Percentiles rank a stretch among this genome's conserved stretches.
Conservation (phyloP, 495 filamentous ascomycete genomes). For the Aspergillus homomorphus region DNA sequence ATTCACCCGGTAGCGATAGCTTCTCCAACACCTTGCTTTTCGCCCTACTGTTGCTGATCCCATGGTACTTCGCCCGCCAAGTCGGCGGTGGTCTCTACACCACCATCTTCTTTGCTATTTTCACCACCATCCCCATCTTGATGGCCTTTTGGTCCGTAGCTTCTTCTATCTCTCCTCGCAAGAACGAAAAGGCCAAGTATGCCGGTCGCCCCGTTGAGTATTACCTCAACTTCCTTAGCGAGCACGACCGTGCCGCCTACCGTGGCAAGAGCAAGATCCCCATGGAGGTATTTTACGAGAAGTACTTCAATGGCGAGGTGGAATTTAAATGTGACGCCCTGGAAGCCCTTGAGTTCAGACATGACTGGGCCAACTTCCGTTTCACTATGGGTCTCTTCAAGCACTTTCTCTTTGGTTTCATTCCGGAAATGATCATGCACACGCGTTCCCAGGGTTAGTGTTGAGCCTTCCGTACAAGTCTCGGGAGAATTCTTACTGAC, state of each 20-base stretch:
- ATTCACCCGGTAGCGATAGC: constrained; percentile 52
- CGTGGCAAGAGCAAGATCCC: constrained; percentile 61
- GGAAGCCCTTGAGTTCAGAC: constrained; percentile 60
- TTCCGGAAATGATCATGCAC: constrained; percentile 67
- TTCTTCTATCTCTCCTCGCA: constrained; percentile 56
- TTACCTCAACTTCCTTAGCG: constrained; percentile 60
- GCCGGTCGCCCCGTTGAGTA: constrained; percentile 61
- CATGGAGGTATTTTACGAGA: constrained; percentile 65
- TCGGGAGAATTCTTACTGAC: constrained; percentile 9
- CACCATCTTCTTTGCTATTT: constrained; percentile 53
- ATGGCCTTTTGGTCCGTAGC: constrained; percentile 57
- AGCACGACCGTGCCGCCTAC: constrained; percentile 55
- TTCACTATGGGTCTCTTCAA: constrained; percentile 64
- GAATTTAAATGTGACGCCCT: constrained; percentile 63
- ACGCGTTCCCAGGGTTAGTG: constrained; percentile 62
- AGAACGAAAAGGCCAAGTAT: constrained; percentile 60
- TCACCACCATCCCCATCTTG: constrained; percentile 55
- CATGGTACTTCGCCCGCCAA: constrained; percentile 52
- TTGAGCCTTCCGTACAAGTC: not conserved
- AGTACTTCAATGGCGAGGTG: constrained; percentile 61
- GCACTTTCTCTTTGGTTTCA: constrained; percentile 66
- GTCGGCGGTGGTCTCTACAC: constrained; percentile 54
- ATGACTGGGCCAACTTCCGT: constrained; percentile 68
- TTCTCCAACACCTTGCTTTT: constrained; percentile 57
- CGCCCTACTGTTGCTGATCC: constrained; percentile 46